Percentiles rank a stretch among this genome's conserved stretches.
Conservation (phyloP, 805 yeast species). For the Kurtzmaniella fragi region DNA sequence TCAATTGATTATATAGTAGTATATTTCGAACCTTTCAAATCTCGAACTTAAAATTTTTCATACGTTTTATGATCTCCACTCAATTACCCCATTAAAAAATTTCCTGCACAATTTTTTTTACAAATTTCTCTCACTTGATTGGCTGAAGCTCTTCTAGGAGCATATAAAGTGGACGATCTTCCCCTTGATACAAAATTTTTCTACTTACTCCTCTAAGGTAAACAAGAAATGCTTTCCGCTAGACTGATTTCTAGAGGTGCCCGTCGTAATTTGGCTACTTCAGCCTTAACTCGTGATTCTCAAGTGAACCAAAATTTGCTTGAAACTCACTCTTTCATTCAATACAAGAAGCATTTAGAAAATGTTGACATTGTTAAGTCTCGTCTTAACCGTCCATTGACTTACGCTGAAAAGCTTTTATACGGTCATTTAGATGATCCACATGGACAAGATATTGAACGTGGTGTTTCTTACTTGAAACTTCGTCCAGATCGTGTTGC, state of each 20-base stretch:
- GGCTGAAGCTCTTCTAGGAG: conserved; percentile 11
- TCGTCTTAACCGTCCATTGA: conserved; percentile 82
- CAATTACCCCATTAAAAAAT: not conserved
- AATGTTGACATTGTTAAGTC: conserved; percentile 79
- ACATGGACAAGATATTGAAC: conserved; percentile 73
- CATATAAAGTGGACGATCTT: conserved; percentile 3
- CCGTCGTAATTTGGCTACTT: conserved; percentile 50
- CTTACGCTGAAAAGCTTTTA: conserved; percentile 91
- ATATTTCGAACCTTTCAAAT: too few species aligned
- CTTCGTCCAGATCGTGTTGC: conserved; percentile 97
- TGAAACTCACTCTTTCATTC: conserved; percentile 80
- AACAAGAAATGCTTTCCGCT: conserved; percentile 35
- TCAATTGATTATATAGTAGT: too few species aligned
- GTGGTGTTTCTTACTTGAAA: conserved; percentile 90
- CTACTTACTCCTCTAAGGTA: conserved; percentile 3
- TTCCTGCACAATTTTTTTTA: conserved; percentile 9
- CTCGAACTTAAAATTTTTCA: too few species aligned
- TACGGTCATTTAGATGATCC: conserved; percentile 96
- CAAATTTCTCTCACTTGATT: conserved; percentile 18
- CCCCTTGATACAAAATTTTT: conserved; percentile 2
- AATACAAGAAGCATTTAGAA: conserved; percentile 87
- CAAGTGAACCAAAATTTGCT: conserved; percentile 76
- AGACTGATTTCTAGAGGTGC: conserved; percentile 27
- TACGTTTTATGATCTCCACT: not conserved
- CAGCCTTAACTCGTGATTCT: conserved; percentile 56